Conservation (phyloP, 2,329 filamentous ascomycete species). For the Macrophomina phaseolina region DNA sequence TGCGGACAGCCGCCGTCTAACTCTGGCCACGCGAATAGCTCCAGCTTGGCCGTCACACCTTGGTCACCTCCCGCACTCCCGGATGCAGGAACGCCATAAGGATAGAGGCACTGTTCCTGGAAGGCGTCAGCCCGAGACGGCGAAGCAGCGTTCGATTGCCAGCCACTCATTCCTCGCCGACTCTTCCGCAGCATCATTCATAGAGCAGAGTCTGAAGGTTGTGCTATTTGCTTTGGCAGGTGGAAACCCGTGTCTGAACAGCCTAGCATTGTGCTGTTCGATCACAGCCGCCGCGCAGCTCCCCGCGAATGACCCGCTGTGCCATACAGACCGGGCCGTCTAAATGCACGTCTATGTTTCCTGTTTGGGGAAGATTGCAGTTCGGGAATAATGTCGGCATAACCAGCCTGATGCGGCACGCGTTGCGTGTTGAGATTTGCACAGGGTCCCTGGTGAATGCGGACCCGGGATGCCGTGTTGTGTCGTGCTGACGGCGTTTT, state of each 20-base stretch:
- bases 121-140: background rate
- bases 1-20: conserved; percentile 17
- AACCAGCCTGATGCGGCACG: background rate
- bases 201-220: background rate
- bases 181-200: conserved; percentile 11
- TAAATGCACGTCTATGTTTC: conserved; percentile 1
- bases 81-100: conserved; percentile 16
- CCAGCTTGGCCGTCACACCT: conserved; percentile 6
- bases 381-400: background rate
- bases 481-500: conserved; percentile 4
- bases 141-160: background rate
- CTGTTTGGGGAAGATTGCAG: conserved; percentile 4
- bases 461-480: conserved; percentile 6
- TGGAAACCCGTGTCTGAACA: background rate
- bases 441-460: conserved; percentile 14
- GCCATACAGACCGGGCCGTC: background rate
- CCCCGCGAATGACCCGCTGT: background rate
- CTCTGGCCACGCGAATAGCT: conserved; percentile 9
- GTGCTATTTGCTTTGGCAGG: conserved; percentile 7
- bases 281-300: background rate
- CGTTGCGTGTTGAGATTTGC: conserved; percentile 20
- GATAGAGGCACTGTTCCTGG: background rate
- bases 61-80: background rate
- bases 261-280: background rate
- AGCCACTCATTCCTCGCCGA: background rate